These are phyloP conservation scores for Macrophomina phaseolina DNA, from an alignment of 2,329 filamentous ascomycete species.

Conservation along the genomic window DNA sequence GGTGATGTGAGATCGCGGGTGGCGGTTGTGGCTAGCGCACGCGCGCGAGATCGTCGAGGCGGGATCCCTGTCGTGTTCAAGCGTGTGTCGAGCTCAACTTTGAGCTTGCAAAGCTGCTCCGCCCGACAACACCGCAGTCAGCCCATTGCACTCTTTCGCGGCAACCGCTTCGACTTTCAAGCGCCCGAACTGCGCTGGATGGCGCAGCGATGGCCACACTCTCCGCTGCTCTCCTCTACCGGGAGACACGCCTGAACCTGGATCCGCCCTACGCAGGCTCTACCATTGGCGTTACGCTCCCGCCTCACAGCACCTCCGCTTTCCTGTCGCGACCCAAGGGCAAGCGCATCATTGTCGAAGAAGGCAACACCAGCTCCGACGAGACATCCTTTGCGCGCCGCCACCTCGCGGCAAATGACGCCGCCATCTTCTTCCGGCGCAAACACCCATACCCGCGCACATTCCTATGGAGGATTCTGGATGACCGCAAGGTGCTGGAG, in stretches of 20 bases:
- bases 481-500: conserved; percentile 79
- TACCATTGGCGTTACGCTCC: conserved; percentile 66
- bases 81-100: conserved; percentile 25
- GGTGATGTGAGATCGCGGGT: neutral
- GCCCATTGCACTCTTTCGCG: conserved; percentile 12
- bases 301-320: conserved; percentile 39
- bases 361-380: conserved; percentile 59
- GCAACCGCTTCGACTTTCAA: neutral
- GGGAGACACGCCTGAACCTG: conserved; percentile 84
- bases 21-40: conserved; percentile 20
- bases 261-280: conserved; percentile 74
- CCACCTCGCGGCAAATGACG: conserved; percentile 72
- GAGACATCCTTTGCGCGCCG: conserved; percentile 75
- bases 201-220: conserved; percentile 71
- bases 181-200: conserved; percentile 47
- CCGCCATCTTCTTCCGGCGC: conserved; percentile 83
- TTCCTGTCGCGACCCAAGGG: conserved; percentile 39
- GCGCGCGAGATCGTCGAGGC: conserved; percentile 12
- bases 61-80: conserved; percentile 25
- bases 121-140: conserved; percentile 23
- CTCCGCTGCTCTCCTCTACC: conserved; percentile 73
- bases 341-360: conserved; percentile 45
- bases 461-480: conserved; percentile 89
- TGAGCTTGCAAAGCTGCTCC: conserved; percentile 22
- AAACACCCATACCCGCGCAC: conserved; percentile 77